Evolutionary conservation across 1,284 basidiomycete genomes (phyloP), one percentile per base, ranked within the genome.

Genomic region (Ganoderma boninense): DNA sequence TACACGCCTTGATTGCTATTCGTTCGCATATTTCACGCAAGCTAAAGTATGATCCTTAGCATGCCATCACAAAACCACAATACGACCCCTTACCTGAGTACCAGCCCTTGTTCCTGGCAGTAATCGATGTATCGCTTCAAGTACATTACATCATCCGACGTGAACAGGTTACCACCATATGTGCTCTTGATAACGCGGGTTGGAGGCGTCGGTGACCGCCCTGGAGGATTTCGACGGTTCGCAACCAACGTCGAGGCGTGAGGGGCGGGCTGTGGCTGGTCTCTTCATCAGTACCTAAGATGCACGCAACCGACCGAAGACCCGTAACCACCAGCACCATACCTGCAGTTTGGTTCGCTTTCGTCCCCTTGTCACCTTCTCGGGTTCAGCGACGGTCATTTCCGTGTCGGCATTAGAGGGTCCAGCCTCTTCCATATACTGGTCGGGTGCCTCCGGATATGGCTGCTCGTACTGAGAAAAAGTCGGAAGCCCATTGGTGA

Each of bases 81-180:
- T 10, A 23, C 42, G 44, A n/a, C 16, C 4, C 11, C 75, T 60
- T 69, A 92, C 91, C 91, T 94, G 54, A 95, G 82, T 10, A 94
- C 92, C 6, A 94, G 79, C 44, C 93, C 93, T 78, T 94, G 91
- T 69, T 93, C 92, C 74, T 93, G 93, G 76, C 93, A 95, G 75
- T 94, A 95, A 75, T 94, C 92, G 63, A 95, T 95, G 77, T 95
- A 95, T 76, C 89, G 90, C 77, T 94, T 93, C 71, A 95, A 84
- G 78, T 95, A 95, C 57, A 87, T 66, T 32, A 95, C 87, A 77
- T 95, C 93, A 63, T 95, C 93, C 0, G 90, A 85, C 0, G 93
- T 95, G 77, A 95, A 95, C 52, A 94, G 77, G 77, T 95, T 95
- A 2, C 93, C 94, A 59, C 93, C 93, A 75, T 94, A 95, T 0